Percentiles rank a stretch among this genome's conserved stretches.
Conservation (phyloP, 139 green algal genomes). For the Chlorella sp. region DNA sequence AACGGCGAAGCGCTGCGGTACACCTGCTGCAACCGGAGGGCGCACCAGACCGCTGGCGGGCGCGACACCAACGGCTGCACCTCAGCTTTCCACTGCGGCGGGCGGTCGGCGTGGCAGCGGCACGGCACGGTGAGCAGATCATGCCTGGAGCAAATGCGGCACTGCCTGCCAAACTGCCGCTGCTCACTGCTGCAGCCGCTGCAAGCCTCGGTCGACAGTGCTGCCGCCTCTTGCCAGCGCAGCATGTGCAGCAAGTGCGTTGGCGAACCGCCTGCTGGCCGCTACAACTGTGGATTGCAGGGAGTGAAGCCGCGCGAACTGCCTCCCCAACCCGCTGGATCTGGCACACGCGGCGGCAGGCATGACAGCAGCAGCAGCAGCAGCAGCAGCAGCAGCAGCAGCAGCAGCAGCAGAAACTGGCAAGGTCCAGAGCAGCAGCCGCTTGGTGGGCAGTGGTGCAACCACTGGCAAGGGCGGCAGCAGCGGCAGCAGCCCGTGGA, state of each 20-base stretch:
- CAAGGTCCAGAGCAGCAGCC: too few species aligned
- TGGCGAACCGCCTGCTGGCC: too few species aligned
- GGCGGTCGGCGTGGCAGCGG: conserved; percentile 13
- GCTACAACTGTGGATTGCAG: too few species aligned
- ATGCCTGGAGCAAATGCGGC: not conserved
- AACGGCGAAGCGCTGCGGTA: conserved; percentile 33
- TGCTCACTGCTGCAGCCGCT: too few species aligned
- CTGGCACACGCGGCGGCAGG: too few species aligned
- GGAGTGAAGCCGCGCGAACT: not conserved
- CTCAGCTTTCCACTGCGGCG: not conserved
- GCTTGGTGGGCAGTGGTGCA: not conserved
- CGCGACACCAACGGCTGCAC: conserved; percentile 23
- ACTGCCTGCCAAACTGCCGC: not conserved
- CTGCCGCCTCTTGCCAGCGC: too few species aligned
- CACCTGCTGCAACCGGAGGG: conserved; percentile 33
- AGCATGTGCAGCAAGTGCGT: too few species aligned
- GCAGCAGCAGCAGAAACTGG: not conserved
- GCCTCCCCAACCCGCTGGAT: not conserved
- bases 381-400: not conserved
- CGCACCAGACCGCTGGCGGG: conserved; percentile 29
- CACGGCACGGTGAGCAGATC: conserved; percentile 1
- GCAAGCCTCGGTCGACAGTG: too few species aligned
- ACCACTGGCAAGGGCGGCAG: not conserved
- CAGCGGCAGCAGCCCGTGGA: not conserved
- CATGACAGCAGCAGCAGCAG: not conserved